Evolutionary conservation across 768 basidiomycete species (phyloP).

Genomic region (Rhizopogon sp.): DNA sequence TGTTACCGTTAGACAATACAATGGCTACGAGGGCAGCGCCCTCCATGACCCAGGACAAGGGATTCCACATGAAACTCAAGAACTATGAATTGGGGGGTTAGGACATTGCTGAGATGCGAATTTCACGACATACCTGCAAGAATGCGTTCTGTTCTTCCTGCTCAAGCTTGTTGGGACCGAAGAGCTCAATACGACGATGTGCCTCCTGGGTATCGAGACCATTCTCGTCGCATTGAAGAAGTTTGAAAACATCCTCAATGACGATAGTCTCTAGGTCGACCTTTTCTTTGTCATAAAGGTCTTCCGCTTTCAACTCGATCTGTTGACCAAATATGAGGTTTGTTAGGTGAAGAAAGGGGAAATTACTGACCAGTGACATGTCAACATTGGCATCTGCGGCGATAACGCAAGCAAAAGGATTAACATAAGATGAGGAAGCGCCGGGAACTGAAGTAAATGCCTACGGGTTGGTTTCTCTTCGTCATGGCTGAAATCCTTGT

Average conservation of each 20-base stretch:
- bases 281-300: constrained; percentile 97
- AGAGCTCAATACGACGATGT: constrained; percentile 78
- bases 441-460: constrained; percentile 19
- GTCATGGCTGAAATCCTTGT: constrained; percentile 82
- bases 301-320: constrained; percentile 90
- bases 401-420: constrained; percentile 1
- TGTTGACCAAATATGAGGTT: constrained; percentile 9
- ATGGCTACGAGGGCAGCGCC: constrained; percentile 93
- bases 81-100: constrained; percentile 42
- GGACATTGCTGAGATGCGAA: background rate
- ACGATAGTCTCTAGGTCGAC: constrained; percentile 97
- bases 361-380: constrained; percentile 63
- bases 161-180: constrained; percentile 95
- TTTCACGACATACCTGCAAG: constrained; percentile 59
- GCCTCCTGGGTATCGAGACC: constrained; percentile 80
- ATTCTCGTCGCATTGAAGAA: constrained; percentile 83
- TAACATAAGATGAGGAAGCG: background rate
- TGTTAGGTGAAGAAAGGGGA: constrained; percentile 1
- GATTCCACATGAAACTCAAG: constrained; percentile 99
- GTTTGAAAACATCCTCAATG: constrained; percentile 94
- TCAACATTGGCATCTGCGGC: constrained; percentile 79
- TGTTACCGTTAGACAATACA: constrained; percentile 89
- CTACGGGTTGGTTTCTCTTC: constrained; percentile 61
- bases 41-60: constrained; percentile 99
- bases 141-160: constrained; percentile 86